Conservation (phyloP, 2,329 filamentous ascomycete genomes). For the Claviceps sorghi region DNA sequence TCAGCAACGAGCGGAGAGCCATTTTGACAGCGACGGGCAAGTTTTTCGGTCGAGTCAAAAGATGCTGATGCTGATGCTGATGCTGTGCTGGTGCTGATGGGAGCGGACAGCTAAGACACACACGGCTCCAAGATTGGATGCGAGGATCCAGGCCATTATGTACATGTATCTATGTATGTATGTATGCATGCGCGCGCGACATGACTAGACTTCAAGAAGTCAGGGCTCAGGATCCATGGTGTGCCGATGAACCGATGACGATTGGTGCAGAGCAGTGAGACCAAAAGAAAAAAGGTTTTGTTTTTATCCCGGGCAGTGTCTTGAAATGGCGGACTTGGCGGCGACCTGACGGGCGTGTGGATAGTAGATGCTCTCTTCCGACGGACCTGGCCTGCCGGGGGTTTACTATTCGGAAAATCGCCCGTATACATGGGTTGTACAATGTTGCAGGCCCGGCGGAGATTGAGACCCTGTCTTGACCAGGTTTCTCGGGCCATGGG, state of each 20-base stretch:
- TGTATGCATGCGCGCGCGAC: background rate
- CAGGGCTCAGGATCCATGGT: background rate
- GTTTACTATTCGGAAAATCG: constrained; percentile 2
- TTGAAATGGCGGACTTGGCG: background rate
- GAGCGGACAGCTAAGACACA: background rate
- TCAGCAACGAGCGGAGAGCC: constrained; percentile 13
- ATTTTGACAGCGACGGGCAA: constrained; percentile 10
- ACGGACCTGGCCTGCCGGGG: background rate
- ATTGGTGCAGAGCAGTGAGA: background rate
- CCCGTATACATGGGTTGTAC: background rate
- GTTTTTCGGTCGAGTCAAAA: background rate
- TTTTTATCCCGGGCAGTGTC: background rate
- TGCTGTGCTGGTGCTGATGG: too few species aligned
- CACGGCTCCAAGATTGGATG: background rate
- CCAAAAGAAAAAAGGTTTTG: background rate
- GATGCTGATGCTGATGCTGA: background rate
- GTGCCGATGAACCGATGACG: background rate
- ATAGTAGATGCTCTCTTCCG: background rate
- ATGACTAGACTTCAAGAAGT: background rate
- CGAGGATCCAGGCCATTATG: background rate
- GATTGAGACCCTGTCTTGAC: background rate
- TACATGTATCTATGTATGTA: background rate
- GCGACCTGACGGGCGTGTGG: background rate
- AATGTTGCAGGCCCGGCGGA: background rate
- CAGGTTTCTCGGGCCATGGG: background rate